These are phyloP conservation scores for Gamarada debralockiae DNA, from an alignment of 495 filamentous ascomycete genomes.

Conservation along the genomic window DNA sequence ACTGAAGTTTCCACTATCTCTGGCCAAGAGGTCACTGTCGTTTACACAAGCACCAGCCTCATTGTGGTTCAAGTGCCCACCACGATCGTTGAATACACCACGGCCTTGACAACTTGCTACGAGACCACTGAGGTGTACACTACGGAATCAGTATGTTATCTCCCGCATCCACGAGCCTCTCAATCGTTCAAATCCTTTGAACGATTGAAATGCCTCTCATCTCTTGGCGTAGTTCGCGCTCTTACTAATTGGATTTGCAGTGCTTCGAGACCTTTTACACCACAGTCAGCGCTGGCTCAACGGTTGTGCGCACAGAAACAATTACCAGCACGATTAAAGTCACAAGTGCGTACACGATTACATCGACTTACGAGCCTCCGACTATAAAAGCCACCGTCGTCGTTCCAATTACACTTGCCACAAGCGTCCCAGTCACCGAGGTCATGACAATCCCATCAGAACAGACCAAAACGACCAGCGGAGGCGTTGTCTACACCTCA, in stretches of 20 bases:
- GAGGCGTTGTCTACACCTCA: background rate
- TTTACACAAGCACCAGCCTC: conserved; percentile 10
- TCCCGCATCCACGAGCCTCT: background rate
- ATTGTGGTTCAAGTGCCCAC: conserved; percentile 13
- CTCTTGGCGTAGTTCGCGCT: background rate
- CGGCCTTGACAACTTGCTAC: conserved; percentile 12
- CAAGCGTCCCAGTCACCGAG: conserved; percentile 1
- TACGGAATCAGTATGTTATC: background rate
- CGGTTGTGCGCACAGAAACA: conserved; percentile 12
- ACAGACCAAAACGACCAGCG: conserved; percentile 9
- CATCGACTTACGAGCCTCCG: conserved; percentile 17
- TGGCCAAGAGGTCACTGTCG: conserved; percentile 5
- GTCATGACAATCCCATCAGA: conserved; percentile 17
- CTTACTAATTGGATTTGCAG: background rate
- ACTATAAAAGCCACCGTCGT: conserved; percentile 18
- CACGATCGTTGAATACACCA: conserved; percentile 4
- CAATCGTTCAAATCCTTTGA: too few relatives aligned
- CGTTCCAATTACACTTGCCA: conserved; percentile 15
- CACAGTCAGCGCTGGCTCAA: conserved; percentile 16
- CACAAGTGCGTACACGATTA: conserved; percentile 14
- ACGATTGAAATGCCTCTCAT: too few relatives aligned
- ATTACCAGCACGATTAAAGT: conserved; percentile 11
- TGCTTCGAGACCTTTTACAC: conserved; percentile 14
- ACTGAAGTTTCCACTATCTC: conserved; percentile 11
- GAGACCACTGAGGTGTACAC: conserved; percentile 16